Conservation (phyloP, 306 rosid species). For the Sicyos edulis region DNA sequence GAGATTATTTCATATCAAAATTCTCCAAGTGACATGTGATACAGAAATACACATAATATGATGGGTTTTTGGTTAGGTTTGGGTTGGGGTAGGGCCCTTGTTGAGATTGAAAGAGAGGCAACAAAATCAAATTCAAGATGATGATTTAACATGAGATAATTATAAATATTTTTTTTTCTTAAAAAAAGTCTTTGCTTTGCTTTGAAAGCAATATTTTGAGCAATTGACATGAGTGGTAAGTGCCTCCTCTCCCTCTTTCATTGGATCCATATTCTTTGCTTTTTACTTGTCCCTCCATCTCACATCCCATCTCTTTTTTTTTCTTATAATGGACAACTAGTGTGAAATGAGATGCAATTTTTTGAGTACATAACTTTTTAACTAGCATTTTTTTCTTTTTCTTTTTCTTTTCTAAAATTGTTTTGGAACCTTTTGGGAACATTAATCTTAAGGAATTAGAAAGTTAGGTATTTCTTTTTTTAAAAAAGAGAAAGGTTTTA, state of each 20-base stretch:
- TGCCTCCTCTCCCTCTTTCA: background rate
- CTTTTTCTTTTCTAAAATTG: background rate
- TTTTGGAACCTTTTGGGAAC: background rate
- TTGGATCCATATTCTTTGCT: conserved; percentile 15
- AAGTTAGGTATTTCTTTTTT: no score
- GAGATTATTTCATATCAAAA: conserved; percentile 17
- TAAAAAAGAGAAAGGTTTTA: no score
- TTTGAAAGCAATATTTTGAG: no score
- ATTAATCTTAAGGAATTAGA: no score
- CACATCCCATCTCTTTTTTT: background rate
- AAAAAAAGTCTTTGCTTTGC: background rate
- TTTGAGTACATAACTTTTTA: background rate
- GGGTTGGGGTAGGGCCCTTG: conserved; percentile 10
- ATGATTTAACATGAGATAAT: background rate
- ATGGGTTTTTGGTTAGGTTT: background rate
- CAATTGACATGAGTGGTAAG: background rate
- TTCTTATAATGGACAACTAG: background rate
- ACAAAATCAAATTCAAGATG: conserved; percentile 9
- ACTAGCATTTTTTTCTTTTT: background rate
- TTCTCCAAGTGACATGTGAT: conserved; percentile 17
- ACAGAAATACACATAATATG: conserved; percentile 15
- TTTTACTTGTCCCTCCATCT: background rate
- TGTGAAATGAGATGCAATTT: background rate
- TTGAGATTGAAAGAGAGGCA: background rate
- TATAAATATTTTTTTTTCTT: no score